Evolutionary conservation across 2,329 filamentous ascomycete genomes (phyloP).

Genomic region (Paraphoma sp.): DNA sequence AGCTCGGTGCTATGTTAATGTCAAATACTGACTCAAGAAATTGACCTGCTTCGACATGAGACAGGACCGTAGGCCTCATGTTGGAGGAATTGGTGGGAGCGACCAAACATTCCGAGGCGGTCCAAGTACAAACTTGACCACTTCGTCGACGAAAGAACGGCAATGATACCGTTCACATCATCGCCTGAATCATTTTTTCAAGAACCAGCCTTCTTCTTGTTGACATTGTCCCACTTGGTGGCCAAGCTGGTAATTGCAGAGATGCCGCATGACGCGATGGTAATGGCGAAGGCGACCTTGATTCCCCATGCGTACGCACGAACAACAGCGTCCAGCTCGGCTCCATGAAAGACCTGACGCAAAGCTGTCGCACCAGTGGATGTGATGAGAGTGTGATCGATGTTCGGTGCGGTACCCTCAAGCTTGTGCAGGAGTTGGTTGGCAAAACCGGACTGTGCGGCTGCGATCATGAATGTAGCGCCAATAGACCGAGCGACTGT

Average conservation of each 20-base stretch:
- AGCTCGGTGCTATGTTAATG: too few species aligned
- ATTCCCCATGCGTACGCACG: constrained; percentile 13
- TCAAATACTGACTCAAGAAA: too few species aligned
- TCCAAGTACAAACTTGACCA: constrained; percentile 1
- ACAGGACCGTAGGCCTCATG: too few species aligned
- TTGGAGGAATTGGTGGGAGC: too few species aligned
- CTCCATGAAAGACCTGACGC: constrained; percentile 18
- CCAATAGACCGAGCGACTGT: constrained; percentile 49
- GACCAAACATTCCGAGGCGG: background rate
- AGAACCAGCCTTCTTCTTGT: constrained; percentile 5
- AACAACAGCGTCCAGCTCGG: constrained; percentile 7
- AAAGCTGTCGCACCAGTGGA: constrained; percentile 51
- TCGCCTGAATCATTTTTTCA: constrained; percentile 1
- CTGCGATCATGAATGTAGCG: constrained; percentile 49
- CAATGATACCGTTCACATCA: constrained; percentile 4
- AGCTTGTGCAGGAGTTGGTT: constrained; percentile 44
- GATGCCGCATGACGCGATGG: constrained; percentile 26
- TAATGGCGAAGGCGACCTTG: constrained; percentile 14
- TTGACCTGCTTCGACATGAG: too few species aligned
- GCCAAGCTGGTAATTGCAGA: constrained; percentile 26
- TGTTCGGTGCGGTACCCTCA: constrained; percentile 36
- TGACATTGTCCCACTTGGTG: constrained; percentile 13
- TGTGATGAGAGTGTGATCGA: constrained; percentile 31
- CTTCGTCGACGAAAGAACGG: constrained; percentile 5
- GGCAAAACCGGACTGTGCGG: constrained; percentile 49